Evolutionary conservation across 208 protist species (phyloP), one percentile per base, ranked within the genome.

Genomic region (Trypanosoma lewisi): DNA sequence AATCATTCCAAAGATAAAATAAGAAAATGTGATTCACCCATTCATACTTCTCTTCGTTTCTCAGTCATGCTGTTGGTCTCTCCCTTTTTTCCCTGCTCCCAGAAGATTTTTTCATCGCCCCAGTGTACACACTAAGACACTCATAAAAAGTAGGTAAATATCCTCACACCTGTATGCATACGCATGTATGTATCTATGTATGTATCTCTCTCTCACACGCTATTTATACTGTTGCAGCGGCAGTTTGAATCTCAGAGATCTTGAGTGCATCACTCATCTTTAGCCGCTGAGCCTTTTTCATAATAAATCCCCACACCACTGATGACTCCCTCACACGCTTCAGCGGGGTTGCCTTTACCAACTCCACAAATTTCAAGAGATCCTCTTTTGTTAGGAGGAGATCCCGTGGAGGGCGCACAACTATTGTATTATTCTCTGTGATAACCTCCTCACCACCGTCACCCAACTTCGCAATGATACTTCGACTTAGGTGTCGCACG

Each of bases 361-460:
- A 61, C 41, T 62, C 37, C 37, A 77, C 62, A 57, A 93, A 73
- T 23, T 47, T 47, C 25, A 65, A 9, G 33, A 93, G 41, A 61
- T 85, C 80, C 12, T 76, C 78, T 1, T 69, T 70, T 0, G 75
- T 82, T 11, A 93, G 70, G 27, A 85, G 50, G 36, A 85, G 57
- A 11, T 67, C 70, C 27, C 57, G 70, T 47, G 69, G 73, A 36
- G 69, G 65, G 6, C 75, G 77, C 33, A 84, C 28, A 12, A 77
- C 63, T 39, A 87, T 56, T 28, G 12, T 53, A 28, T 71, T 56
- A 14, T 77, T 74, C 30, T 52, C 53, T 34, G 72, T 67, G 12
- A 90, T 61, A 5, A 87, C 79, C 56, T 83, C 80, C 68, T 90
- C 83, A 3, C 81, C 83, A 19, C 72, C 57, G 14, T 64, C 34